Evolutionary conservation across 306 rosid genomes (phyloP), one percentile per base, ranked within the genome.

Genomic region (Mucuna pruriens): DNA sequence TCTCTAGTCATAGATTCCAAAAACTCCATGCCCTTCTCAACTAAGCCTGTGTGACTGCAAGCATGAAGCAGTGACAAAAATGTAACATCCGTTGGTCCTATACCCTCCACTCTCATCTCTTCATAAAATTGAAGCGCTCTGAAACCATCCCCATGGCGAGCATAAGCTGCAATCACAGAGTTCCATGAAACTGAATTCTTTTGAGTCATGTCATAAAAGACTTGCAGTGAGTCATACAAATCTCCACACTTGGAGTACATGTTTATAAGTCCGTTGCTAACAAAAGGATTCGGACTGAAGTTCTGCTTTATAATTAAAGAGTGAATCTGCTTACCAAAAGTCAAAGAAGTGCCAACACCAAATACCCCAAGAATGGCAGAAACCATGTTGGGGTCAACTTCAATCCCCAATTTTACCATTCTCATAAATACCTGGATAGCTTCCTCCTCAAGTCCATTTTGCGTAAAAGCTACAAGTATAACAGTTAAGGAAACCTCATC

Each of bases 231-330:
- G 25, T 88, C 97, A 36, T 73, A 67, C 83, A 95, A 51, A 71
- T 93, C 92, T 38, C 97, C 97, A 40, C 93, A 91, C 83, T 92
- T 95, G 63, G 98, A 92, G 74, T 95, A 92, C 98, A 95, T 92
- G 84, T 92, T 95, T 85, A 95, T 83, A 46, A 95, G 94, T 62
- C 98, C 98, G 83, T 95, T 95, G 45, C 84, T 54, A 44, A 90
- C 97, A 80, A 81, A 95, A 66, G 85, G 84, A 83, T 95, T 95
- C 48, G 48, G 72, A 80, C 73, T 63, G 75, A 92, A 91, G 79
- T 83, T 90, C 83, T 82, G 92, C 66, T 90, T 95, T 62, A 91
- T 63, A 57, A 86, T 54, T 58, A 90, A 81, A 66, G 91, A 82
- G 79, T 95, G 97, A 61, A 92, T 84, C 85, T 95, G 97, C 78